Evolutionary conservation across 1,139 yeast species (phyloP), one percentile per base, ranked within the genome.

Genomic region (Debaryomyces subglobosus): DNA sequence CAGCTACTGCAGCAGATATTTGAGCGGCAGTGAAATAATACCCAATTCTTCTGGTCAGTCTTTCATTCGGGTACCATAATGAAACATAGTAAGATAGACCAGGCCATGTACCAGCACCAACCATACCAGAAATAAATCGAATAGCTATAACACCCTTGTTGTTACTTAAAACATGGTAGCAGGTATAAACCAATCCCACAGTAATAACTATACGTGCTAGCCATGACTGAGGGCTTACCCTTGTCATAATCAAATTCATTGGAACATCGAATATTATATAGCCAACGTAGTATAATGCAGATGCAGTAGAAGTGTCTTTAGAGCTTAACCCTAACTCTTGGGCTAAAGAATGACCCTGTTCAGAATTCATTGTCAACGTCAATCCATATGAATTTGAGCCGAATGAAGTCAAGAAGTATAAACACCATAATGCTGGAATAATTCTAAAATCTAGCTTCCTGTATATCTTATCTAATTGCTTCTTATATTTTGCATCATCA

Each of bases 61-160:
- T 75, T 44, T 87, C 85, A 47, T 85, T 81, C 1, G 96, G 96
- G 60, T 90, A 90, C 95, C 96, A 90, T 57, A 89, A 72, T 0
- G 92, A 82, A 39, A 90, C 77, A 60, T 89, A 90, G 67, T 89
- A 89, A 21, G 92, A 85, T 85, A 90, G 75, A 9, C 96, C 97
- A 1, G 97, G 97, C 96, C 96, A 90, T 2, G 91, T 84, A 34
- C 97, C 97, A 9, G 96, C 96, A 44, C 91, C 91, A 50, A 86
- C 88, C 50, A 86, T 60, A 42, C 97, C 97, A 21, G 89, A 80
- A 51, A 90, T 77, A 49, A 89, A 82, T 53, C 96, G 77, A 39
- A 84, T 68, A 3, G 92, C 96, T 46, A 84, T 82, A 25, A 89
- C 69, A 2, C 95, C 95, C 3, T 76, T 63, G 10, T 78, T 69